A percentile compares a stretch with the other conserved stretches of the same genome.
Conservation (phyloP, 768 basidiomycete genomes). For the Sarcodon sp. region DNA sequence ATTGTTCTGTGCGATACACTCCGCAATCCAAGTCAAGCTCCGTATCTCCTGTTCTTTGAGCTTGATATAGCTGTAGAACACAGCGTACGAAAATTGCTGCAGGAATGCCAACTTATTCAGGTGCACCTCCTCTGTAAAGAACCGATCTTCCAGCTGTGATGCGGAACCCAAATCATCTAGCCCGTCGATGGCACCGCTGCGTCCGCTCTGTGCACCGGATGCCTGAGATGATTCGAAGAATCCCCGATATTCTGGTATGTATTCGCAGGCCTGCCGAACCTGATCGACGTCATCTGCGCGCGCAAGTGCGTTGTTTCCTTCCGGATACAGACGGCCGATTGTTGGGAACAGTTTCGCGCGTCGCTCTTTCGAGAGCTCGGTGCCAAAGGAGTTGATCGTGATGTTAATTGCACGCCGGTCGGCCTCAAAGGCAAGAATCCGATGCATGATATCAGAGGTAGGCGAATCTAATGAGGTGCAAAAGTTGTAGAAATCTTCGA, state of each 20-base stretch:
- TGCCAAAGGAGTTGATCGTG: slow-evolving; percentile 97
- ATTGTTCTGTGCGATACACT: slow-evolving; percentile 96
- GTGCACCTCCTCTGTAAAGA: slow-evolving; percentile 89
- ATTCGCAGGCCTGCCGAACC: slow-evolving; percentile 79
- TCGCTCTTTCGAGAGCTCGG: slow-evolving; percentile 89
- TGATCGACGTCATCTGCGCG: slow-evolving; percentile 93
- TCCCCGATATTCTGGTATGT: slow-evolving; percentile 75
- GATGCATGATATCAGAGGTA: slow-evolving; percentile 85
- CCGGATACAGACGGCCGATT: slow-evolving; percentile 89
- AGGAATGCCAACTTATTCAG: slow-evolving; percentile 91
- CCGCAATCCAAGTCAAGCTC: slow-evolving; percentile 88
- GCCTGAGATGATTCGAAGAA: slow-evolving; percentile 65
- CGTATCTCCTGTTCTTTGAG: slow-evolving; percentile 87
- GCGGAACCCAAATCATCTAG: slow-evolving; percentile 28
- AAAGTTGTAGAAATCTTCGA: slow-evolving; percentile 92
- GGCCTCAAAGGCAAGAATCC: slow-evolving; percentile 90
- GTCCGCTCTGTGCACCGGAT: slow-evolving; percentile 9
- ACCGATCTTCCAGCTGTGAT: slow-evolving; percentile 78
- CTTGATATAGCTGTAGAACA: slow-evolving; percentile 89
- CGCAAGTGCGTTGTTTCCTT: slow-evolving; percentile 89
- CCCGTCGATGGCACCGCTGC: slow-evolving; percentile 19
- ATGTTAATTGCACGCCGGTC: slow-evolving; percentile 97
- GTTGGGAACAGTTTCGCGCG: slow-evolving; percentile 90
- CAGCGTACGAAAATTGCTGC: slow-evolving; percentile 92
- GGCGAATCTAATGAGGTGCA: slow-evolving; percentile 70